Evolutionary conservation across 495 filamentous ascomycete species (phyloP), one percentile per base, ranked within the genome.

Genomic region (Astrothelium subdiscretum): DNA sequence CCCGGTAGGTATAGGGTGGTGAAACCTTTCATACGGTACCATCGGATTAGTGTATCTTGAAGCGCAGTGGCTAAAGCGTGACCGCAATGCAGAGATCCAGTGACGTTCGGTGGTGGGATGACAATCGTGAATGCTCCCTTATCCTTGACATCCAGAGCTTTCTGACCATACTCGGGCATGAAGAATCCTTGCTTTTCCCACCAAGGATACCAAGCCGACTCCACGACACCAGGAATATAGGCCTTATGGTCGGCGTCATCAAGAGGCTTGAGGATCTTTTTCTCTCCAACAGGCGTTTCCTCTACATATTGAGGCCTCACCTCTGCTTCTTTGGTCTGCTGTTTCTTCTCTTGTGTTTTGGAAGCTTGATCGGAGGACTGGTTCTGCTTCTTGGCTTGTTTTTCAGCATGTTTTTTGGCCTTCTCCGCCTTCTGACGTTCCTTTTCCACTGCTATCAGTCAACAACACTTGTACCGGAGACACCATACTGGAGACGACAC

Each of bases 1-100:
- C 87, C 87, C 2, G 87, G 87, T 29, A 88, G 75, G 80, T 83
- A 90, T 27, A 90, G 73, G 40, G 89, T 90, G 5, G 83, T 82
- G 57, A 69, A 61, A 1, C 71, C 71, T 62, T 63, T 80, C 82
- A 84, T 84, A 24, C 82, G 74, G 65, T 83, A 72, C 82, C 85
- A 91, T 60, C 89, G 77, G 62, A 91, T 88, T 74, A 92, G 78
- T 12, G 85, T 79, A 70, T 92, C 89, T 73, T 92, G 88, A 42
- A 90, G 76, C 31, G 85, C 78, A 48, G 80, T 81, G 42, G 80
- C 74, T 29, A 89, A 75, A 29, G 87, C 87, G 74, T 90, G 87
- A 20, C 87, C 87, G 74, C 86, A 84, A 71, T 88, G 86, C 40
- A 87, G 78, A 58, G 81, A 78, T 61, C 68, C 84, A 62, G 83